phyloP scores from a whole-genome alignment of 306 rosid species.

The Casuarina cunninghamiana region DNA sequence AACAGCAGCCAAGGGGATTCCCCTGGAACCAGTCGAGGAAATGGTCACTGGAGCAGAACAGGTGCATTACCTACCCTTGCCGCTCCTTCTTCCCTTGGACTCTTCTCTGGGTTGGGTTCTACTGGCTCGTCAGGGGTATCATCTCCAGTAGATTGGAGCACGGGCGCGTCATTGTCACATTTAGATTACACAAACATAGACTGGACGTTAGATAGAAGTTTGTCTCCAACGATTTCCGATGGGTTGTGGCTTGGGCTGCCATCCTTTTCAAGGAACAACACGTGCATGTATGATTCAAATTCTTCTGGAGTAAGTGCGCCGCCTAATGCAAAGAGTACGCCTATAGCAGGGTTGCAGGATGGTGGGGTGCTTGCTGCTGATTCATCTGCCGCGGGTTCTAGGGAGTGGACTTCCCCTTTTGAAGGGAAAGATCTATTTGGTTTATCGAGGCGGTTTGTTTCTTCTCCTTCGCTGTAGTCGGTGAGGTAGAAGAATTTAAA shows the following conservation, averaged over 20 bases:
- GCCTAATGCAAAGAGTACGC: slow-evolving; percentile 51
- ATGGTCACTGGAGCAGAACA: slow-evolving; percentile 58
- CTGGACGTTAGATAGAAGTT: slow-evolving; percentile 80
- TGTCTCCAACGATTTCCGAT: slow-evolving; percentile 55
- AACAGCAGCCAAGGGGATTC: slow-evolving; percentile 61
- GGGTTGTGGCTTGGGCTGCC: slow-evolving; percentile 69
- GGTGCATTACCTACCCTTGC: slow-evolving; percentile 69
- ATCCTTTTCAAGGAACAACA: slow-evolving; percentile 52
- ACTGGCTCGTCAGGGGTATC: slow-evolving; percentile 73
- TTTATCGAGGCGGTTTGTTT: slow-evolving; percentile 95
- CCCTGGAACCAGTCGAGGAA: slow-evolving; percentile 56
- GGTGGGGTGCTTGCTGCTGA: slow-evolving; percentile 63
- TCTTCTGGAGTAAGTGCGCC: slow-evolving; percentile 57
- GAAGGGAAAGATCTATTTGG: slow-evolving; percentile 97
- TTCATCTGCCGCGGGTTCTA: slow-evolving; percentile 54
- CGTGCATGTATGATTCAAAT: slow-evolving; percentile 57
- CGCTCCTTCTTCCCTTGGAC: slow-evolving; percentile 88
- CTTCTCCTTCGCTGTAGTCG: slow-evolving; percentile 80
- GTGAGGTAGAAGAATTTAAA: slow-evolving; percentile 49
- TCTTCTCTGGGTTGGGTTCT: slow-evolving; percentile 84
- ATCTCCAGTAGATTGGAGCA: slow-evolving; percentile 87
- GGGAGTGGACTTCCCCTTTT: slow-evolving; percentile 94
- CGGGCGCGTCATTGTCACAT: slow-evolving; percentile 59
- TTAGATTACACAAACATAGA: slow-evolving; percentile 80
- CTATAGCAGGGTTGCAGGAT: slow-evolving; percentile 65